Evolutionary conservation across 768 basidiomycete genomes (phyloP).

Genomic region (Podaxis sp.): DNA sequence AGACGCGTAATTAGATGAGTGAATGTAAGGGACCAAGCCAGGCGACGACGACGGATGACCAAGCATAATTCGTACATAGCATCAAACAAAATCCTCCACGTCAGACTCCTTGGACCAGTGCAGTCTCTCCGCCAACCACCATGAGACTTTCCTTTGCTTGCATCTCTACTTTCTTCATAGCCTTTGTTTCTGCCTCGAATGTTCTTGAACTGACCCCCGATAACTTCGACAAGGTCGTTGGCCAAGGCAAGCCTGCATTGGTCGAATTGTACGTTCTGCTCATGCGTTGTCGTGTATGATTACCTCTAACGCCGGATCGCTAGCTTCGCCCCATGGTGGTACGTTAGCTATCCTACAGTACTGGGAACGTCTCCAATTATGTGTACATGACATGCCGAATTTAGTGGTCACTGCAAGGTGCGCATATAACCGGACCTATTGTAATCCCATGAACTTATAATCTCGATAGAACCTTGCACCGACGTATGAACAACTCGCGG

Average conservation of each 20-base stretch:
- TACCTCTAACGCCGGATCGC: conserved; percentile 1
- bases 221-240: conserved; percentile 76
- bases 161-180: conserved; percentile 53
- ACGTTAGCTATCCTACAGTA: conserved; percentile 23
- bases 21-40: not conserved
- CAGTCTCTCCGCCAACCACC: conserved; percentile 21
- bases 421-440: conserved; percentile 11
- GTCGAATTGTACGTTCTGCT: conserved; percentile 79
- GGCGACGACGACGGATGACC: conserved; percentile 23
- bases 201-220: conserved; percentile 75
- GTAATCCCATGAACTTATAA: conserved; percentile 9
- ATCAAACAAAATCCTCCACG: conserved; percentile 25
- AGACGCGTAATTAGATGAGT: conserved; percentile 18
- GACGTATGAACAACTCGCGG: conserved; percentile 82
- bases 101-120: conserved; percentile 22
- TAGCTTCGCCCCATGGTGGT: conserved; percentile 92
- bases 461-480: conserved; percentile 77
- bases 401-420: conserved; percentile 87
- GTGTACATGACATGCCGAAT: not conserved
- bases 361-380: conserved; percentile 7
- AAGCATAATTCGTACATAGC: conserved; percentile 23
- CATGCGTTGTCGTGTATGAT: not conserved
- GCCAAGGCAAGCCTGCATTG: conserved; percentile 77
- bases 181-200: conserved; percentile 68
- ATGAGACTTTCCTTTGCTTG: conserved; percentile 63